Evolutionary conservation across 306 rosid genomes (phyloP).

Genomic region (Ceratonia siliqua): DNA sequence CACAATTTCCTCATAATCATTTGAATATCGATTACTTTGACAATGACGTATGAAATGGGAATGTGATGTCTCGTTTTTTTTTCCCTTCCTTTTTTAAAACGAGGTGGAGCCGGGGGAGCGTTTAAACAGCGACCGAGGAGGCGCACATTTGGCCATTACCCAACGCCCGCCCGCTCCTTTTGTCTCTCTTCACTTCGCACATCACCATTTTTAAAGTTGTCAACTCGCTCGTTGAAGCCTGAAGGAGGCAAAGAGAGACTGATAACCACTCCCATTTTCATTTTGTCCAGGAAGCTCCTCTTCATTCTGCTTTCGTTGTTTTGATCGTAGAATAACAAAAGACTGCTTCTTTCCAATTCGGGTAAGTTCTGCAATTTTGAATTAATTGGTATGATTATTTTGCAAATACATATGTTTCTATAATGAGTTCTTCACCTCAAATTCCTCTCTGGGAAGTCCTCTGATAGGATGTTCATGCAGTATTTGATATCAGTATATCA

Average conservation of each 20-base stretch:
- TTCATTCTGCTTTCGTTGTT: neutral
- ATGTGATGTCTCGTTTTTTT: neutral
- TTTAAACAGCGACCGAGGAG: constrained; percentile 42
- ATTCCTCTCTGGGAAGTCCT: neutral
- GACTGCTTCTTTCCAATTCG: neutral
- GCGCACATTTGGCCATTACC: constrained; percentile 33
- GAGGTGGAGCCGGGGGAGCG: constrained; percentile 53
- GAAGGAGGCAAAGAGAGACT: constrained; percentile 24
- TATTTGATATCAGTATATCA: no score
- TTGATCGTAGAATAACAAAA: neutral
- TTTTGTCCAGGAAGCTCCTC: neutral
- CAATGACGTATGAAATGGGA: neutral
- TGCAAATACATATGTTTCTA: neutral
- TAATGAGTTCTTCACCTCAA: neutral
- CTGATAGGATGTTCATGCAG: neutral
- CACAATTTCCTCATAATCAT: neutral
- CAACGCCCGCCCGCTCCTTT: constrained; percentile 32
- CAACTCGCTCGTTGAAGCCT: constrained; percentile 23
- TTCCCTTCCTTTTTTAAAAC: neutral
- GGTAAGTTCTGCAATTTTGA: constrained; percentile 10
- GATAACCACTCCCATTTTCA: neutral
- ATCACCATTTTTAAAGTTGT: neutral
- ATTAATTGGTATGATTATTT: neutral
- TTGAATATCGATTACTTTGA: constrained; percentile 14
- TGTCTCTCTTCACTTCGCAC: neutral